Percentiles rank a stretch among this genome's conserved stretches.
These are phyloP conservation scores for Boletales sp. DNA, from an alignment of 768 basidiomycete species.

Conservation along the genomic window DNA sequence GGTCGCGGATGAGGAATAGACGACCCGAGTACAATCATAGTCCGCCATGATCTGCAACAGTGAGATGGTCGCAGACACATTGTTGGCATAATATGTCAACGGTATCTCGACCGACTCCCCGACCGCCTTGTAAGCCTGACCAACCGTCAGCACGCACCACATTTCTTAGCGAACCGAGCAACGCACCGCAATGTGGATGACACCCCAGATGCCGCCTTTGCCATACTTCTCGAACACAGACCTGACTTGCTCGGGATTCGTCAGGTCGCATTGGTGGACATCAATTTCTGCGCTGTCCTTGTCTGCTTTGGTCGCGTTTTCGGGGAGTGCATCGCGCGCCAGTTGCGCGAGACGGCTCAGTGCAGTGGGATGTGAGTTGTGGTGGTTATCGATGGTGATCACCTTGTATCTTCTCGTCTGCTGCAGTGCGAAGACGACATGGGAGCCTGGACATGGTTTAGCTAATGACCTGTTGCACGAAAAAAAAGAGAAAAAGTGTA, in stretches of 20 bases:
- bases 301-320: conserved; percentile 62
- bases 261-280: conserved; percentile 68
- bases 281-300: conserved; percentile 73
- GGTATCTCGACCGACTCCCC: conserved; percentile 95
- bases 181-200: conserved; percentile 90
- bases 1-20: conserved; percentile 97
- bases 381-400: conserved; percentile 91
- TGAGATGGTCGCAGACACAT: conserved; percentile 83
- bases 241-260: conserved; percentile 64
- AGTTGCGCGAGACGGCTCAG: conserved; percentile 77
- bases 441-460: conserved; percentile 62
- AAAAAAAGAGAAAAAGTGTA: conserved; percentile 1
- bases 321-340: conserved; percentile 68
- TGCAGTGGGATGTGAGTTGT: conserved; percentile 82
- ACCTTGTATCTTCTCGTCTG: conserved; percentile 89
- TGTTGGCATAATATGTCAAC: conserved; percentile 89
- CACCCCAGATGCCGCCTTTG: conserved; percentile 93
- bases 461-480: neutral
- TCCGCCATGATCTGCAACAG: conserved; percentile 86
- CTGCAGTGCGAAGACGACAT: conserved; percentile 84
- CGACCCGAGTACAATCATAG: conserved; percentile 79
- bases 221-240: conserved; percentile 80
- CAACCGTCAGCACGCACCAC: neutral
- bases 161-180: neutral
- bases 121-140: conserved; percentile 93